Evolutionary conservation across 108 stramenopile genomes (phyloP), one percentile per base, ranked within the genome.

Genomic region (Cyclotella atomus): DNA sequence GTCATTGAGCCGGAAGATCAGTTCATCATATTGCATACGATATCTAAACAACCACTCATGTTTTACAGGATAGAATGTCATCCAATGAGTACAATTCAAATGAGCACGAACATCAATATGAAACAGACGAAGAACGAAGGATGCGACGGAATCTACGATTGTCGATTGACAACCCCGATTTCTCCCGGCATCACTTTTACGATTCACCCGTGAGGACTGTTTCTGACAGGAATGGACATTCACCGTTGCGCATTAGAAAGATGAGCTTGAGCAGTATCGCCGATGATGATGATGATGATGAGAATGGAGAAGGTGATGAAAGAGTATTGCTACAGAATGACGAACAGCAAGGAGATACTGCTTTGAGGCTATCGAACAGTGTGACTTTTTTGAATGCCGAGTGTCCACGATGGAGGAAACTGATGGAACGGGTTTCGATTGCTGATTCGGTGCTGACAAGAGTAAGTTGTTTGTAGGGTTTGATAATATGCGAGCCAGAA

Each of bases 391-490:
- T 34, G 45, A 71, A 47, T 24, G 41, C 24, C 16, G 38, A 44
- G 34, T 69, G 50, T 55, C 68, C 54, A 5, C 23, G 35, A 17
- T 38, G 60, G 59, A 60, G 59, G 36, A 36, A 52, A 23, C 50
- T 72, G 47, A 72, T 68, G 52, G 67, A 76, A 53, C 28, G 45
- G 7, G 68, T 76, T 29, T 76, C 75, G 14, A 68, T 76, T 33
- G 54, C 75, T 23, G 75, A 76, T 63, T 54, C 67, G 15, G 67
- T 76, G 10, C 53, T 76, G 43, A 67, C 67, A 17, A 46, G 75
- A 19, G 71, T 72, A 49, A 72, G 71, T 63, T 27, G 2, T 21
- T 19, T 30, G 19, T 6, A 30, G 1, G 28, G 5, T 34, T 19
- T 41, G 1, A 34, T 34, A 35, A 19, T 1, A 19, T 4, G 2